A percentile compares a stretch with the other conserved stretches of the same genome.
Conservation (phyloP, 2,329 filamentous ascomycete genomes). For the Chaetothyriales sp. region DNA sequence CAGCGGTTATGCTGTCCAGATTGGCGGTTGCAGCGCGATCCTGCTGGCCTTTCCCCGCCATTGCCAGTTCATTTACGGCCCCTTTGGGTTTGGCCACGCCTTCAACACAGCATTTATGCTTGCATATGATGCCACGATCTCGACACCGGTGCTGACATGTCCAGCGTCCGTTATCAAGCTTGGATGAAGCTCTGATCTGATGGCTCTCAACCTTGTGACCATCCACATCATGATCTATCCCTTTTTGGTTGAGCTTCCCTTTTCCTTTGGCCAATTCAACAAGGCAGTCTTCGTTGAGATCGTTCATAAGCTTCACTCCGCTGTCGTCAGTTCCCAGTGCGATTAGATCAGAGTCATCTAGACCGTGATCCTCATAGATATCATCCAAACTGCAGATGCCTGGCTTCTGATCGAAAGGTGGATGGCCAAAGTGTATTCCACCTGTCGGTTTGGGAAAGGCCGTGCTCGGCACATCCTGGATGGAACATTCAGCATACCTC, state of each 20-base stretch:
- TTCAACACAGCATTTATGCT: conserved; percentile 57
- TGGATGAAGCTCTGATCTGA: conserved; percentile 27
- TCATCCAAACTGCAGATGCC: conserved; percentile 23
- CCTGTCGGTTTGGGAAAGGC: conserved; percentile 26
- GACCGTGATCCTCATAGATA: conserved; percentile 37
- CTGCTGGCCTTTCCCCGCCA: conserved; percentile 1
- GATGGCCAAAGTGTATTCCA: conserved; percentile 9
- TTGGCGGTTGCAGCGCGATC: conserved; percentile 2
- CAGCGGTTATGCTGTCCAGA: conserved; percentile 5
- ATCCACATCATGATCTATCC: conserved; percentile 1
- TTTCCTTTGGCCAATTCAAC: not conserved
- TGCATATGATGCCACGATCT: conserved; percentile 45
- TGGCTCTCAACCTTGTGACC: conserved; percentile 1
- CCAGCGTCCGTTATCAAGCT: conserved; percentile 56
- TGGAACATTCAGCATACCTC: conserved; percentile 37
- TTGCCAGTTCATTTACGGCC: conserved; percentile 18
- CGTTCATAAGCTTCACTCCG: conserved; percentile 38
- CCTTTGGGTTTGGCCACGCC: conserved; percentile 51
- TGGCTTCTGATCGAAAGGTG: conserved; percentile 7
- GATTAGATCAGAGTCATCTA: conserved; percentile 40
- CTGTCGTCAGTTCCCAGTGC: conserved; percentile 30
- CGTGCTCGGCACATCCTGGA: conserved; percentile 29
- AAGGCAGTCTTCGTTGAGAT: conserved; percentile 14
- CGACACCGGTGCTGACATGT: conserved; percentile 58
- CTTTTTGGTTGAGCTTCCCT: not conserved